Evolutionary conservation across 139 green algal species (phyloP).

Genomic region (Mesotaenium endlicherianum): DNA sequence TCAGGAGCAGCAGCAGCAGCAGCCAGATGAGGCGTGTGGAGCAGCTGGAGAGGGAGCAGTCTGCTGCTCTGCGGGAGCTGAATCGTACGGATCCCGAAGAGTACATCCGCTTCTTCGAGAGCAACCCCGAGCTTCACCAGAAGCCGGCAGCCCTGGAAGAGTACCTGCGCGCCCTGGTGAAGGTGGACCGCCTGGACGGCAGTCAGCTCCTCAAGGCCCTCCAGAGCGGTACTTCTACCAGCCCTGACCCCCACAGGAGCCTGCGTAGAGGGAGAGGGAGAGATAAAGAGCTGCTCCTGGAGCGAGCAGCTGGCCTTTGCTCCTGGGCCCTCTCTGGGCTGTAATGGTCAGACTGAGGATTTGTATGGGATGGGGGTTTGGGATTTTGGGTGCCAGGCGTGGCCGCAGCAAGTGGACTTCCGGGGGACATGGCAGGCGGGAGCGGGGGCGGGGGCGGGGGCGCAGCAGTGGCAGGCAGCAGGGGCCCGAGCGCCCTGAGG

Average conservation of each 20-base stretch:
- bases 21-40: slow-evolving; percentile 19
- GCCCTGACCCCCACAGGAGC: too few species aligned
- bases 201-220: slow-evolving; percentile 68
- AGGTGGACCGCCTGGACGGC: slow-evolving; percentile 76
- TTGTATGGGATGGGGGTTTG: too few species aligned
- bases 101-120: slow-evolving; percentile 29
- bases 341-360: too few species aligned
- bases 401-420: not conserved
- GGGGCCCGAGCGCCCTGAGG: not conserved
- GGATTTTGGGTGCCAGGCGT: too few species aligned
- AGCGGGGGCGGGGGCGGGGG: not conserved
- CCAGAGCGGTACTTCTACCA: slow-evolving; percentile 35
- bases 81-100: slow-evolving; percentile 22
- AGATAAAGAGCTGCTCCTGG: too few species aligned
- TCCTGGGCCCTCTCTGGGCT: too few species aligned
- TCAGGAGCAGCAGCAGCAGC: too few species aligned
- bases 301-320: too few species aligned
- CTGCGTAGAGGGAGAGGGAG: too few species aligned
- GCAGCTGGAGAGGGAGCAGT: slow-evolving; percentile 33
- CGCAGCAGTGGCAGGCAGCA: not conserved
- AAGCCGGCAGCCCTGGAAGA: slow-evolving; percentile 77
- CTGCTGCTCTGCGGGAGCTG: slow-evolving; percentile 24
- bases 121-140: slow-evolving; percentile 33
- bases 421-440: not conserved
- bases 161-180: slow-evolving; percentile 85